Percentiles rank a stretch among this genome's conserved stretches.
phyloP scores from a whole-genome alignment of 1,139 yeast species.

The Kodamaea sp. region DNA sequence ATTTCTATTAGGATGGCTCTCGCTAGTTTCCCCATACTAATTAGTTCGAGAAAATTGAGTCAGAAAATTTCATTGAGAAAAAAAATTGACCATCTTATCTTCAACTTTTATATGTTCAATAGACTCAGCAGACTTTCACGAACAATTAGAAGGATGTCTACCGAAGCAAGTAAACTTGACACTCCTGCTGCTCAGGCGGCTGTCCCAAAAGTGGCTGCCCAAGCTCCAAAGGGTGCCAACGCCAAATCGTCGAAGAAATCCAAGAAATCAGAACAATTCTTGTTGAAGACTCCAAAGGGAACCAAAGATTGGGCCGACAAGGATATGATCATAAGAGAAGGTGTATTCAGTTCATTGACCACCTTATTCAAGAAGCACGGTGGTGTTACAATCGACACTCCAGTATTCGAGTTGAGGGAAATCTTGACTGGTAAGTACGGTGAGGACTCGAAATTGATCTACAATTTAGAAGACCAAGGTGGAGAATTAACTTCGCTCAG shows the following conservation, averaged over 20 bases:
- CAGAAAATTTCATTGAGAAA: neutral
- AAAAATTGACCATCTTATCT: neutral
- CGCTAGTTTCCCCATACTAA: no score
- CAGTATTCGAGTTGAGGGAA: constrained; percentile 93
- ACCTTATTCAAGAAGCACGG: constrained; percentile 89
- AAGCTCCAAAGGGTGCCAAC: constrained; percentile 7
- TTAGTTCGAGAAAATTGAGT: neutral
- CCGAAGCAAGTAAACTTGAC: constrained; percentile 12
- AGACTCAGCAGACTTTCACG: constrained; percentile 9
- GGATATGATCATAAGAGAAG: constrained; percentile 94
- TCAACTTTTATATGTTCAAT: constrained; percentile 11
- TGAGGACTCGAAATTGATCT: constrained; percentile 93
- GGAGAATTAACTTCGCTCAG: constrained; percentile 94
- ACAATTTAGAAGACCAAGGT: constrained; percentile 96
- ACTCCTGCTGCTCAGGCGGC: constrained; percentile 14
- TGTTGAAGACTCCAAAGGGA: constrained; percentile 93
- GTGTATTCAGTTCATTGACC: constrained; percentile 72
- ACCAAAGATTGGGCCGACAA: constrained; percentile 98
- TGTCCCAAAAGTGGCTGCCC: constrained; percentile 10
- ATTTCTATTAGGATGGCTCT: no score
- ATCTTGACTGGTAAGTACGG: constrained; percentile 96
- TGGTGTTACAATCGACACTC: constrained; percentile 96
- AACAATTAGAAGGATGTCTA: constrained; percentile 24
- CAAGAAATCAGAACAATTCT: constrained; percentile 47
- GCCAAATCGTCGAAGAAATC: constrained; percentile 25